A percentile compares a stretch with the other conserved stretches of the same genome.
These are phyloP conservation scores for Pseudomassariella vexata DNA, from an alignment of 2,329 filamentous ascomycete species.

Conservation along the genomic window DNA sequence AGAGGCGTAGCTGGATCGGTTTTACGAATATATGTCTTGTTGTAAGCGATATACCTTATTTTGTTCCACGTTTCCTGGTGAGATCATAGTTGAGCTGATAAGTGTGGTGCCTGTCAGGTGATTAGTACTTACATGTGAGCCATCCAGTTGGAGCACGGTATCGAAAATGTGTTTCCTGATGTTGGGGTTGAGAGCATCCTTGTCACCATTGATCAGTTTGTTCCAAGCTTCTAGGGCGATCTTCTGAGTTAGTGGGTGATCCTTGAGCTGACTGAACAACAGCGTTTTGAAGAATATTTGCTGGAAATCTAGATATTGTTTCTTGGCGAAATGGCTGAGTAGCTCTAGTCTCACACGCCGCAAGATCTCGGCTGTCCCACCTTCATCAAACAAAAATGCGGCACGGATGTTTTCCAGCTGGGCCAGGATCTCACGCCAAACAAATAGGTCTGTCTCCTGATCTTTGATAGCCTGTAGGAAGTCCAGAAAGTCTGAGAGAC, in stretches of 20 bases:
- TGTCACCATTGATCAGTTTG: slow-evolving; percentile 1
- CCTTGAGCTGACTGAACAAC: slow-evolving; percentile 3
- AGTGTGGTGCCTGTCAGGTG: neutral
- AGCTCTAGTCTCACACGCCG: neutral
- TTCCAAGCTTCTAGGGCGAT: slow-evolving; percentile 1
- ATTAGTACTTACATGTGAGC: slow-evolving; percentile 3
- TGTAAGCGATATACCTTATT: slow-evolving; percentile 1
- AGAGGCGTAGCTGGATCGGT: slow-evolving; percentile 1
- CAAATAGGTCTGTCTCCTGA: neutral
- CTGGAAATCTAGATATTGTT: neutral
- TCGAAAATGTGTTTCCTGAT: slow-evolving; percentile 3
- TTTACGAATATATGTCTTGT: slow-evolving; percentile 1
- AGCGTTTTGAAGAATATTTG: slow-evolving; percentile 1
- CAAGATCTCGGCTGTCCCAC: neutral
- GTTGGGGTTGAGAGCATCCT: slow-evolving; percentile 6
- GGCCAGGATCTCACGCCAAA: slow-evolving; percentile 5
- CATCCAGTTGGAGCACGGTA: neutral
- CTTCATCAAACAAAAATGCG: slow-evolving; percentile 4
- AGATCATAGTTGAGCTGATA: neutral
- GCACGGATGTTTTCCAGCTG: neutral
- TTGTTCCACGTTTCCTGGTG: slow-evolving; percentile 1
- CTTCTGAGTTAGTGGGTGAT: neutral
- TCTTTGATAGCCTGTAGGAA: slow-evolving; percentile 4
- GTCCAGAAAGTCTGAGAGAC: slow-evolving; percentile 3
- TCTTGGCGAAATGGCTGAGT: neutral